These are phyloP conservation scores for Atalantia buxifolia DNA, from an alignment of 345 rosid species.

Conservation along the genomic window DNA sequence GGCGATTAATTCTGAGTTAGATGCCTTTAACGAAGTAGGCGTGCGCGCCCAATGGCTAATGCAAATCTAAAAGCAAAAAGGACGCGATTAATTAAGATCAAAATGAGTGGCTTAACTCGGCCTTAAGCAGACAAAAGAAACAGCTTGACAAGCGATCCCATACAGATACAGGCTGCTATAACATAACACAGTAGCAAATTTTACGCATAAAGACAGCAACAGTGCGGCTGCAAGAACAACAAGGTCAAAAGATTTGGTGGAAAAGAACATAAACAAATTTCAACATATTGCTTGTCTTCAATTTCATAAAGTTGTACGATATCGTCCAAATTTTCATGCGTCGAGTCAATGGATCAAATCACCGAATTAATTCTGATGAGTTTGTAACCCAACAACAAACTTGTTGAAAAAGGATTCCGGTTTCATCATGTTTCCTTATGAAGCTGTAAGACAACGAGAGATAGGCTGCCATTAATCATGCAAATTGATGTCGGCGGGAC, in stretches of 20 bases:
- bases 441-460: not conserved
- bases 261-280: not conserved
- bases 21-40: not conserved
- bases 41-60: not conserved
- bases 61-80: not conserved
- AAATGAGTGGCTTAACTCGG: not conserved
- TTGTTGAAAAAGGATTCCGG: not conserved
- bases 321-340: not conserved
- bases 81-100: not conserved
- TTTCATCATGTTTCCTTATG: not conserved
- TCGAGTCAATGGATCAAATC: conserved; percentile 8
- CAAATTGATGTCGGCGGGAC: not conserved
- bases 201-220: not conserved
- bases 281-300: not conserved
- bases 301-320: conserved; percentile 2
- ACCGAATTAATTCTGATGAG: conserved; percentile 10
- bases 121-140: conserved; percentile 6
- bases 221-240: not conserved
- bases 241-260: not conserved
- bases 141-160: not conserved
- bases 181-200: not conserved
- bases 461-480: not conserved
- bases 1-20: not conserved
- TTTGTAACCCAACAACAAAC: not conserved
- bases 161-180: not conserved